Conservation (phyloP, 176 grass and related monocot genomes). For the Oryza rufipogon region DNA sequence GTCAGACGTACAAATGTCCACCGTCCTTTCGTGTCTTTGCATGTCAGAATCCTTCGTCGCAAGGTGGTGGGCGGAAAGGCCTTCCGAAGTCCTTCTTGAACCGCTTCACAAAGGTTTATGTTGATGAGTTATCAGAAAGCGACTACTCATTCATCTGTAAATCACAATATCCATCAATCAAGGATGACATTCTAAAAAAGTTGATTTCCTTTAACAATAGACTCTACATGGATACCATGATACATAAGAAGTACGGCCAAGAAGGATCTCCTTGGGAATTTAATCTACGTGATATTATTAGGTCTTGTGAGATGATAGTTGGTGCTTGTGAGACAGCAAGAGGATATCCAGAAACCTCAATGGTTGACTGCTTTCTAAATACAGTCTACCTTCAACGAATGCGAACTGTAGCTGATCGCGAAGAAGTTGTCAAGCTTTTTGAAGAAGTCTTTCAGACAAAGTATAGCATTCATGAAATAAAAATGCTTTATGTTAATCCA, state of each 20-base stretch:
- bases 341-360: slow-evolving; percentile 36
- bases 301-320: slow-evolving; percentile 84
- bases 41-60: slow-evolving; percentile 90
- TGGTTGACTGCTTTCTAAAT: slow-evolving; percentile 75
- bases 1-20: slow-evolving; percentile 79
- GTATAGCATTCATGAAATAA: slow-evolving; percentile 53
- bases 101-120: slow-evolving; percentile 97
- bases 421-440: slow-evolving; percentile 82
- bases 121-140: slow-evolving; percentile 79
- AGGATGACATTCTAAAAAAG: slow-evolving; percentile 57
- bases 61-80: slow-evolving; percentile 92
- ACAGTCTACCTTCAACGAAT: slow-evolving; percentile 92
- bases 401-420: slow-evolving; percentile 69
- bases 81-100: slow-evolving; percentile 94
- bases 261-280: slow-evolving; percentile 97
- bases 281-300: slow-evolving; percentile 94
- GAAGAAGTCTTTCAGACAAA: slow-evolving; percentile 73
- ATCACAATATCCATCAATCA: slow-evolving; percentile 55
- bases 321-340: slow-evolving; percentile 18
- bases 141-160: slow-evolving; percentile 87
- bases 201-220: slow-evolving; percentile 82
- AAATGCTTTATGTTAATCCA: slow-evolving; percentile 71
- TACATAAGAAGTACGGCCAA: slow-evolving; percentile 81
- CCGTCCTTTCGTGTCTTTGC: slow-evolving; percentile 87
- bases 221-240: slow-evolving; percentile 83